phyloP scores from a whole-genome alignment of 1,284 basidiomycete species.

The Trametes pubescens region DNA sequence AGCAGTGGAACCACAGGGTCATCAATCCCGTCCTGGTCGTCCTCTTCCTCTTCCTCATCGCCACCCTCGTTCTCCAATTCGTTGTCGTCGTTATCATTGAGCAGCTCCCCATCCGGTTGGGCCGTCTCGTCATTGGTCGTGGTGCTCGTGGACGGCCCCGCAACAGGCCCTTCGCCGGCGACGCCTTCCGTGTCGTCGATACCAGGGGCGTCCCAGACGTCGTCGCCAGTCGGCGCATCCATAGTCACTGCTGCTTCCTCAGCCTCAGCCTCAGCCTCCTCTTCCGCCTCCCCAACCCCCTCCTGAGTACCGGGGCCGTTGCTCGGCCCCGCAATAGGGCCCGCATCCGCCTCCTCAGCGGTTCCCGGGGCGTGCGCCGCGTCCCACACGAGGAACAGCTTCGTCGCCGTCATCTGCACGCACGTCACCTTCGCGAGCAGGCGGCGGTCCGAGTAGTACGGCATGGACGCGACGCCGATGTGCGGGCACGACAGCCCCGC shows the following conservation, averaged over 20 bases:
- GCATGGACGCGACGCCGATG: constrained; percentile 46
- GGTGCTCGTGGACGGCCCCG: constrained; percentile 8
- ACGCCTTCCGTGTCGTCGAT: constrained; percentile 4
- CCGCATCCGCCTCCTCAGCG: background rate
- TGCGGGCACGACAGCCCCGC: constrained; percentile 37
- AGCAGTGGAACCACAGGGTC: constrained; percentile 5
- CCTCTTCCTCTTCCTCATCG: constrained; percentile 20
- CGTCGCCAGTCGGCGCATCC: background rate
- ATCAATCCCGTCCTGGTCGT: constrained; percentile 20
- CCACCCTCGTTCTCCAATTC: too few relatives aligned
- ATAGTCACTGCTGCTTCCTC: background rate
- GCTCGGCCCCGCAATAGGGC: background rate
- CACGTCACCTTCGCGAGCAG: constrained; percentile 54
- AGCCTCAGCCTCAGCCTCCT: background rate
- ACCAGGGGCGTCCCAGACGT: constrained; percentile 5
- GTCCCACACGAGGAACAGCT: constrained; percentile 40
- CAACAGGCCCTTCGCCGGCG: background rate
- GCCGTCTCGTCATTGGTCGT: background rate
- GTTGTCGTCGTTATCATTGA: constrained; percentile 18
- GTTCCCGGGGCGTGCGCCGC: constrained; percentile 18
- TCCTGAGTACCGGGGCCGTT: background rate
- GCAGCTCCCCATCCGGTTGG: background rate
- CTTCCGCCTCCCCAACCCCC: background rate
- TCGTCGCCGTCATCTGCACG: constrained; percentile 61
- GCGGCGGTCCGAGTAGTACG: constrained; percentile 47